phyloP scores from a whole-genome alignment of 331 rosid species.

The Dryas integrifolia region DNA sequence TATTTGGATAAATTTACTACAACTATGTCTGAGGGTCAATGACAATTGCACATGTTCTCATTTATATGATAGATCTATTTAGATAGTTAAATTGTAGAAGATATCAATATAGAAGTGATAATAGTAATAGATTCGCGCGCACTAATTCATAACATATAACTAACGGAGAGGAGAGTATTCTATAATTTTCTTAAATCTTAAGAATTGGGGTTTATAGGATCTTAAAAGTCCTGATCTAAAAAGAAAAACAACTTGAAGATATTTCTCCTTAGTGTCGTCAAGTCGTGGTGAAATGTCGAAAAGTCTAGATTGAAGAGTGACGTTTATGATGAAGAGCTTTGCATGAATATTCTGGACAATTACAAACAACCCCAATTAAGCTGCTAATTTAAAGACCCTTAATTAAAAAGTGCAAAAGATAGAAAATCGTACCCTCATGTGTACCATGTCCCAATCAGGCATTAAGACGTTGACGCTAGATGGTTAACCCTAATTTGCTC shows the following conservation, averaged over 20 bases:
- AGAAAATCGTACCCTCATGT: neutral
- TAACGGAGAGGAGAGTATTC: no score
- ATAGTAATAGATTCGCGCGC: no score
- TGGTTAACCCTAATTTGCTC: neutral
- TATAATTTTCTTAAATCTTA: no score
- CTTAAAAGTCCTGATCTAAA: no score
- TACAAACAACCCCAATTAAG: neutral
- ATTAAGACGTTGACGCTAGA: neutral
- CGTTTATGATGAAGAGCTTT: constrained; percentile 16
- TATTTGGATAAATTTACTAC: no score
- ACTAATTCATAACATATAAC: no score
- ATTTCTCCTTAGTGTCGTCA: neutral
- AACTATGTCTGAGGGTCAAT: no score
- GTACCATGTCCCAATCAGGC: neutral
- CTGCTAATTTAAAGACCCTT: neutral
- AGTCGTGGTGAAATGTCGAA: neutral
- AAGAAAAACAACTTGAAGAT: neutral
- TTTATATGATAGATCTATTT: no score
- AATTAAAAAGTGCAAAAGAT: neutral
- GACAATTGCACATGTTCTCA: no score
- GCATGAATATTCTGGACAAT: constrained; percentile 5
- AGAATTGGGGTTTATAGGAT: no score
- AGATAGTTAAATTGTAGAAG: no score
- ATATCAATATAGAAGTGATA: no score
- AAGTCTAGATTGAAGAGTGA: constrained; percentile 2